Evolutionary conservation across 768 basidiomycete genomes (phyloP).

Genomic region (Termitomyces sp.): DNA sequence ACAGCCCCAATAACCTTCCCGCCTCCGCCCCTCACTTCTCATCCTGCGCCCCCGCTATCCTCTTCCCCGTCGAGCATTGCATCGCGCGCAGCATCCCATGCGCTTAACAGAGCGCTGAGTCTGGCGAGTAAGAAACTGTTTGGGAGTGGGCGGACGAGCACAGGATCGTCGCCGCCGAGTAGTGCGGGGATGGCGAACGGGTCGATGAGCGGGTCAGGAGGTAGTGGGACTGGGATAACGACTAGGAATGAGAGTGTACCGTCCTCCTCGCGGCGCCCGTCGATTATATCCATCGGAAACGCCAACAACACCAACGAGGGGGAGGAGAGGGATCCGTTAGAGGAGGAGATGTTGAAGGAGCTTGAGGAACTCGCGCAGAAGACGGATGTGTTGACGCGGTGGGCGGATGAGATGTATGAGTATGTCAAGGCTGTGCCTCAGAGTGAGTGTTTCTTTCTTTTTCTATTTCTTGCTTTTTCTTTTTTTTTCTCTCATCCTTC

Average conservation of each 20-base stretch:
- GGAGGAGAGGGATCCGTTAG: conserved; percentile 55
- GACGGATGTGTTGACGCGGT: conserved; percentile 87
- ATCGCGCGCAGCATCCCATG: conserved; percentile 63
- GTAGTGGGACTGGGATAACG: conserved; percentile 20
- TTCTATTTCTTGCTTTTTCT: too few species aligned
- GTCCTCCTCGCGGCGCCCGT: conserved; percentile 52
- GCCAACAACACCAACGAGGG: conserved; percentile 7
- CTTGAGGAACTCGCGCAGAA: conserved; percentile 95
- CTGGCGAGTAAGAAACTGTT: conserved; percentile 81
- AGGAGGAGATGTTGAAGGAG: conserved; percentile 73
- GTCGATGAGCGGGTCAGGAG: too few species aligned
- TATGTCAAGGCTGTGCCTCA: conserved; percentile 81
- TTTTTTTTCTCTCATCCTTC: too few species aligned
- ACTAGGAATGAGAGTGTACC: conserved; percentile 24
- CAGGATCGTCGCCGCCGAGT: neutral
- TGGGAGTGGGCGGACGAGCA: neutral
- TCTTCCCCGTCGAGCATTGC: conserved; percentile 59
- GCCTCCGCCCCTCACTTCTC: conserved; percentile 50
- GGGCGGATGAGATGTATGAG: conserved; percentile 94
- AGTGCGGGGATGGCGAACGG: too few species aligned
- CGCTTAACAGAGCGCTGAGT: conserved; percentile 73
- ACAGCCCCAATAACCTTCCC: conserved; percentile 36
- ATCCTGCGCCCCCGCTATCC: conserved; percentile 47
- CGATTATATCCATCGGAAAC: conserved; percentile 21
- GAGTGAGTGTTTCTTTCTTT: conserved; percentile 41